Evolutionary conservation across 371 early-diverging fungal genomes (phyloP).

Genomic region (Mortierella sp.): DNA sequence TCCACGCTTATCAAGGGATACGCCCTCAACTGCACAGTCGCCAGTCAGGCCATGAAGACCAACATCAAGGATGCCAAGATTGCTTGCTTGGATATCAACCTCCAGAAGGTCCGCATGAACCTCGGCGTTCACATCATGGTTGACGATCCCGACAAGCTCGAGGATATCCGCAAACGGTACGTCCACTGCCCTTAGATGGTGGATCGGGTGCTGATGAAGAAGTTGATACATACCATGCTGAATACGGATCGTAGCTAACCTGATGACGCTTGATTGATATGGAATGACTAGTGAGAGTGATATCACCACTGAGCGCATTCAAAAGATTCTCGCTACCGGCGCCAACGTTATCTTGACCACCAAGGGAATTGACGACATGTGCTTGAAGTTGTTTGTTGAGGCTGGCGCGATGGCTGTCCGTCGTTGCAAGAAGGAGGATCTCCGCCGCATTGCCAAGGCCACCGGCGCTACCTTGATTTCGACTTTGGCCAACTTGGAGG

Average conservation of each 20-base stretch:
- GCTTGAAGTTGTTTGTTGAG: constrained; percentile 98
- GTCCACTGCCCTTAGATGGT: neutral
- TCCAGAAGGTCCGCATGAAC: constrained; percentile 99
- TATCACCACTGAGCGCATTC: constrained; percentile 96
- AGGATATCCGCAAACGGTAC: constrained; percentile 96
- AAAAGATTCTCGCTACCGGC: constrained; percentile 97
- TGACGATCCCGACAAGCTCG: constrained; percentile 99
- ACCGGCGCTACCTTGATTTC: constrained; percentile 96
- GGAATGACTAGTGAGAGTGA: constrained; percentile 84
- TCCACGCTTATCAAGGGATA: constrained; percentile 96
- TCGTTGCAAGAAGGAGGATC: constrained; percentile 98
- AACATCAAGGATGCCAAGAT: constrained; percentile 94
- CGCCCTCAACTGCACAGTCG: constrained; percentile 99
- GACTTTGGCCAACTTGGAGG: constrained; percentile 98
- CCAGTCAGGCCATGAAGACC: constrained; percentile 97
- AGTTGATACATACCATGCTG: too few species aligned
- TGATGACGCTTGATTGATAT: neutral
- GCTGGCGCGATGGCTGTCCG: constrained; percentile 96
- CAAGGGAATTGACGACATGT: constrained; percentile 99
- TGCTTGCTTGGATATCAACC: constrained; percentile 99
- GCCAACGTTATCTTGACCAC: constrained; percentile 99
- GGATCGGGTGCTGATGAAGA: too few species aligned
- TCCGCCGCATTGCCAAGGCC: constrained; percentile 98
- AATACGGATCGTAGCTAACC: neutral
- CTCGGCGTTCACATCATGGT: constrained; percentile 98